These are phyloP conservation scores for Bacidia rubella DNA, from an alignment of 495 filamentous ascomycete species.

Conservation along the genomic window DNA sequence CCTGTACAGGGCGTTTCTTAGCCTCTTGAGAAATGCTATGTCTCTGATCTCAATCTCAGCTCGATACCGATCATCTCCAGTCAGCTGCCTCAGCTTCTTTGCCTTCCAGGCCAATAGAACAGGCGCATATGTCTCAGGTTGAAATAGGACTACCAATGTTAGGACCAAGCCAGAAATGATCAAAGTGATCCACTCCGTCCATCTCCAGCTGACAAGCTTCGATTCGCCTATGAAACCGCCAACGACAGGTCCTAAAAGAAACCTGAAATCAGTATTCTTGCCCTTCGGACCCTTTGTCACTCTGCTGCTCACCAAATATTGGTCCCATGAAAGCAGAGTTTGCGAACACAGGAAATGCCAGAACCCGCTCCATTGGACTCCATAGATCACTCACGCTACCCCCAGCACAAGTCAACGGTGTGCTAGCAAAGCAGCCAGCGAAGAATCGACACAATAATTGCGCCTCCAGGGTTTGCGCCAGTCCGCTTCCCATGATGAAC, in stretches of 20 bases:
- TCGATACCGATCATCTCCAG: slow-evolving; percentile 31
- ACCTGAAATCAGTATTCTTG: slow-evolving; percentile 19
- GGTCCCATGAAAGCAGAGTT: slow-evolving; percentile 18
- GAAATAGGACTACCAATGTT: slow-evolving; percentile 29
- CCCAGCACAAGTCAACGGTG: slow-evolving; percentile 39
- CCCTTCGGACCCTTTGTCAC: too few relatives aligned
- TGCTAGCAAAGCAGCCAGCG: slow-evolving; percentile 36
- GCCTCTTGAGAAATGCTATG: slow-evolving; percentile 23
- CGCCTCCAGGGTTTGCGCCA: slow-evolving; percentile 35
- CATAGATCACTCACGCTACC: slow-evolving; percentile 40
- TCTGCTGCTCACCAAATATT: background rate
- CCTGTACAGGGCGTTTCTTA: slow-evolving; percentile 28
- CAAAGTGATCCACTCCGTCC: slow-evolving; percentile 39
- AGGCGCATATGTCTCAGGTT: slow-evolving; percentile 40
- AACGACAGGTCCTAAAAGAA: slow-evolving; percentile 26
- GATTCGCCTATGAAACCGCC: slow-evolving; percentile 34
- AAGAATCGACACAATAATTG: slow-evolving; percentile 40
- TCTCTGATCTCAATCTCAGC: slow-evolving; percentile 33
- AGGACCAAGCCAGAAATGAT: slow-evolving; percentile 33
- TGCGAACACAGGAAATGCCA: slow-evolving; percentile 36
- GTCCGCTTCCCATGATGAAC: slow-evolving; percentile 36
- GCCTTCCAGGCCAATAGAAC: slow-evolving; percentile 41
- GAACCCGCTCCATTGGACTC: slow-evolving; percentile 34
- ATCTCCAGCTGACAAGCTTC: slow-evolving; percentile 32
- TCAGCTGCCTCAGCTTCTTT: slow-evolving; percentile 30